phyloP scores from a whole-genome alignment of 140 eudicot species.

The Oenanthe javanica region DNA sequence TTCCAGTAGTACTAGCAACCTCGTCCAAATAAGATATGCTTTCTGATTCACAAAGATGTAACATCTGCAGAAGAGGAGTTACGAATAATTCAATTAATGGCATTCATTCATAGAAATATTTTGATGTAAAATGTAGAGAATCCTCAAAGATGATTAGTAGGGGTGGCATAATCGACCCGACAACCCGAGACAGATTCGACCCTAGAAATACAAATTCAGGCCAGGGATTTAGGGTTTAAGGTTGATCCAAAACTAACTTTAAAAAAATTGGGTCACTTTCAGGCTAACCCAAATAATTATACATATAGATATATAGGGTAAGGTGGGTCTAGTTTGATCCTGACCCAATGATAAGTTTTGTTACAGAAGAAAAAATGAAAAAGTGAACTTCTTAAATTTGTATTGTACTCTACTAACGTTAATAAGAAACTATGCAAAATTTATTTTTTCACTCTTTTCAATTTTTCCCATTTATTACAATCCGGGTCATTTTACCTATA shows the following conservation, averaged over 20 bases:
- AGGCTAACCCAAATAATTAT: background rate
- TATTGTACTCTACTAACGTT: background rate
- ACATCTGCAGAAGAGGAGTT: slow-evolving; percentile 50
- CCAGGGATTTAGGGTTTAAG: background rate
- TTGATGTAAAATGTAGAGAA: slow-evolving; percentile 14
- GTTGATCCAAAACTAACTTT: background rate
- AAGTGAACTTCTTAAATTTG: background rate
- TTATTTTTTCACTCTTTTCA: background rate
- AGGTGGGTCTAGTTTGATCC: background rate
- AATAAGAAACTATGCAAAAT: background rate
- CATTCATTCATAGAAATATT: slow-evolving; percentile 7
- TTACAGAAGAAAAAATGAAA: background rate
- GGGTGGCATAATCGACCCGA: slow-evolving; percentile 26
- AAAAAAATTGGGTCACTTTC: background rate
- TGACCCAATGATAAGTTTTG: background rate
- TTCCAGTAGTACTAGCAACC: slow-evolving; percentile 69
- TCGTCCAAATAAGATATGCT: slow-evolving; percentile 87
- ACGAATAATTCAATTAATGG: slow-evolving; percentile 14
- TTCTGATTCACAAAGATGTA: slow-evolving; percentile 94
- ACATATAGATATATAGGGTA: background rate
- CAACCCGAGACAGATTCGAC: background rate
- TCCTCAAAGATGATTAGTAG: background rate
- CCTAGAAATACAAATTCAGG: background rate
- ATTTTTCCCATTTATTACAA: background rate
- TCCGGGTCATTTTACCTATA: background rate